A percentile compares a stretch with the other conserved stretches of the same genome.
Evolutionary conservation across 2,329 filamentous ascomycete genomes (phyloP).

Genomic region (Xylaria sp.): DNA sequence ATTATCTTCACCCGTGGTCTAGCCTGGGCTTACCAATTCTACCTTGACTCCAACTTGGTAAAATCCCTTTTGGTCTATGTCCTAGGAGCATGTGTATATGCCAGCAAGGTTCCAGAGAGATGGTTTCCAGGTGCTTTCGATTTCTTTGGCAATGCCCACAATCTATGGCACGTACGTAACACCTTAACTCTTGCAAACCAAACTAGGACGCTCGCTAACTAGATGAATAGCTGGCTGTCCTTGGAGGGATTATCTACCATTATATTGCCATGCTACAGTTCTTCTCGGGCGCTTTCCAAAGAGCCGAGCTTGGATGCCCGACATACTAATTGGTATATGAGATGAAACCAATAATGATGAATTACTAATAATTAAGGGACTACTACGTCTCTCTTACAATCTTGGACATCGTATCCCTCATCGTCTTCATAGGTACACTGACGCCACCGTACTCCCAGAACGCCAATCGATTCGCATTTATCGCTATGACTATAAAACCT

Average conservation of each 20-base stretch:
- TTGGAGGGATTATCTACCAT: conserved; percentile 97
- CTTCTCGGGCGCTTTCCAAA: conserved; percentile 80
- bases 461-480: not conserved
- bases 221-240: conserved; percentile 91
- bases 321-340: conserved; percentile 54
- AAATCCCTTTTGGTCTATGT: conserved; percentile 92
- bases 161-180: conserved; percentile 90
- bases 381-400: not conserved
- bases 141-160: conserved; percentile 94
- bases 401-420: not conserved
- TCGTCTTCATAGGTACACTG: not conserved
- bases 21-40: conserved; percentile 89
- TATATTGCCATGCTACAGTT: conserved; percentile 97
- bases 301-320: conserved; percentile 71
- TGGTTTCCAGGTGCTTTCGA: conserved; percentile 96
- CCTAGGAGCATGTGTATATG: conserved; percentile 85
- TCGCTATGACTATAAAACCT: not conserved
- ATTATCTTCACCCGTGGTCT: conserved; percentile 80
- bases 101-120: conserved; percentile 89
- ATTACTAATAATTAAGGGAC: conserved; percentile 19
- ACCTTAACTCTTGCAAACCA: conserved; percentile 77
- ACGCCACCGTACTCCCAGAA: not conserved
- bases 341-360: conserved; percentile 3
- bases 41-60: conserved; percentile 76
- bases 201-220: conserved; percentile 90